Evolutionary conservation across 2,329 filamentous ascomycete genomes (phyloP), one percentile per base, ranked within the genome.

Genomic region (Beauveria scarabaeidicola): DNA sequence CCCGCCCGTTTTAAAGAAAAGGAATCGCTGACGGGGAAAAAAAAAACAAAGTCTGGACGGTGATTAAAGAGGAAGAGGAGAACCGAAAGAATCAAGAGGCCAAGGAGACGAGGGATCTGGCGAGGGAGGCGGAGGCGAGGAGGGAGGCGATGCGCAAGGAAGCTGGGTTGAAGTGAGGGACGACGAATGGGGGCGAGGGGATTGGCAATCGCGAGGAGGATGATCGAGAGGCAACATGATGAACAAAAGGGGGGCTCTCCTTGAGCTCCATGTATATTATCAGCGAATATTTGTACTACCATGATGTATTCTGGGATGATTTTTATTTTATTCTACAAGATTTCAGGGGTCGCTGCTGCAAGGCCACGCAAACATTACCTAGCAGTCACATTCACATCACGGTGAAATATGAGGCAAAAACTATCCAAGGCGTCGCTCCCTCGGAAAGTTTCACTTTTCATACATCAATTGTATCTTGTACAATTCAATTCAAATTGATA

Each of bases 91-190:
- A 65, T 71, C 69, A 10, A 70, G 73, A 74, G 38, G 70, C 68
- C 19, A 69, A 70, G 62, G 72, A 70, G 57, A 69, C 68, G 27
- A 69, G 70, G 62, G 73, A 70, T 52, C 69, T 70, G 36, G 72
- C 73, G 36, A 70, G 73, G 21, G 77, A 80, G 63, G 73, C 75
- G 5, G 74, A 75, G 60, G 68, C 73, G 32, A 73, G 73, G 62
- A 72, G 75, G 63, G 78, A 81, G 61, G 76, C 79, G 57, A 75
- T 81, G 76, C 75, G 78, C 63, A 75, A 70, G 64, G 77, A 78
- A 66, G 76, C 74, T 40, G 79, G 79, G 1, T 64, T 81, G 43
- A 53, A 47, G 43, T 59, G 21, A 59, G 27, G 10, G 9, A 15
- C 32, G 11, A 36, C 32, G 11, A 36, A 36, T 36, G 11, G 32